phyloP scores from a whole-genome alignment of 2,329 filamentous ascomycete species.

The Aureobasidium sp. region DNA sequence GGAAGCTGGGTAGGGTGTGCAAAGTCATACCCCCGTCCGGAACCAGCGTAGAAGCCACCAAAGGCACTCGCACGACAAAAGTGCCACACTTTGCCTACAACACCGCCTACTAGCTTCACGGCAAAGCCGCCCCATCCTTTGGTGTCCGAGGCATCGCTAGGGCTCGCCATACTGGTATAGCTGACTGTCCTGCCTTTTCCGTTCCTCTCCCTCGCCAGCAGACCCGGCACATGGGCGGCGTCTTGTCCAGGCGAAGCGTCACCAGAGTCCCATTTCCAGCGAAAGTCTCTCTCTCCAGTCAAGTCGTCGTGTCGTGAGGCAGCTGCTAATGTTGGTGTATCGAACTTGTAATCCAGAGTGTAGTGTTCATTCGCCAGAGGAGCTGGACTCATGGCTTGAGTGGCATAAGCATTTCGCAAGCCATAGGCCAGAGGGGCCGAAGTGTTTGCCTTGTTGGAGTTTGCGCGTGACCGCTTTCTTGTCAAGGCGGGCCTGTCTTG shows the following conservation, averaged over 20 bases:
- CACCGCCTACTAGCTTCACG: conserved; percentile 54
- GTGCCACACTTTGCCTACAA: conserved; percentile 72
- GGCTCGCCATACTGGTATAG: conserved; percentile 15
- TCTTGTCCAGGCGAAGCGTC: conserved; percentile 4
- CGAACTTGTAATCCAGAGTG: conserved; percentile 42
- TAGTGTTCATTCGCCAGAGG: conserved; percentile 45
- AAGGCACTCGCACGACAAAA: conserved; percentile 68
- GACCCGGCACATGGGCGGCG: conserved; percentile 18
- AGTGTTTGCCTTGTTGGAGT: conserved; percentile 8
- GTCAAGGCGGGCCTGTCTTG: conserved; percentile 4
- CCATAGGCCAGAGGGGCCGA: not conserved
- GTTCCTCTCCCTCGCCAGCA: conserved; percentile 29
- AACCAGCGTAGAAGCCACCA: conserved; percentile 78
- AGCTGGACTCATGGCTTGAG: conserved; percentile 9
- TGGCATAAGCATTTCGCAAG: not conserved
- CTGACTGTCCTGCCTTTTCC: conserved; percentile 18
- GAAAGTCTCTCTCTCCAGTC: conserved; percentile 19
- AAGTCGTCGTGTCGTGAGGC: conserved; percentile 26
- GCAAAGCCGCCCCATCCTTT: conserved; percentile 51
- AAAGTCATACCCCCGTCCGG: conserved; percentile 62
- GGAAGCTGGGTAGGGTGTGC: conserved; percentile 23
- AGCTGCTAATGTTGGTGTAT: conserved; percentile 35
- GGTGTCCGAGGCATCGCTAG: not conserved
- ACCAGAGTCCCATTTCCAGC: conserved; percentile 23
- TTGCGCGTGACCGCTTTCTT: conserved; percentile 10